Evolutionary conservation across 768 basidiomycete species (phyloP).

Genomic region (Exidia glandulosa): DNA sequence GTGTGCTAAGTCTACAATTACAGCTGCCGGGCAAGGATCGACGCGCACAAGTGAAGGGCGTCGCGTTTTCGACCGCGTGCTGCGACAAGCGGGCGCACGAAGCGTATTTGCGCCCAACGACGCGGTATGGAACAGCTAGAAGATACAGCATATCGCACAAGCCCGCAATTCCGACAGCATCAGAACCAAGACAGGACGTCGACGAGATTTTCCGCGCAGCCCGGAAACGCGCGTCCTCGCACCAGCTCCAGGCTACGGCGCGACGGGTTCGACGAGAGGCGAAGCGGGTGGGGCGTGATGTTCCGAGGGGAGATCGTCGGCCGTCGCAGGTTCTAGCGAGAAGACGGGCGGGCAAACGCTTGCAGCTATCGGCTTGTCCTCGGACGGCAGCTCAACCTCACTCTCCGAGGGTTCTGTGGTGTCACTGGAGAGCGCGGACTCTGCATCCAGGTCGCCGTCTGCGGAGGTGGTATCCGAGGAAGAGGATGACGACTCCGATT

Average conservation of each 20-base stretch:
- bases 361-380: not conserved
- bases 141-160: not conserved
- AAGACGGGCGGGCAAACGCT: not conserved
- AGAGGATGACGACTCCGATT: constrained; percentile 12
- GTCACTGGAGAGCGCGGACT: not conserved
- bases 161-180: no score
- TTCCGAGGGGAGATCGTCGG: not conserved
- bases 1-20: not conserved
- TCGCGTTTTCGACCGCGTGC: no score
- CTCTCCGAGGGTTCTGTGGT: not conserved
- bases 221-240: no score
- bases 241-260: not conserved
- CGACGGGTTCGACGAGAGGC: not conserved
- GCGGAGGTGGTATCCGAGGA: constrained; percentile 15
- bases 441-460: not conserved
- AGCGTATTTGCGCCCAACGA: not conserved
- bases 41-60: not conserved
- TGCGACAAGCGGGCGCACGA: no score
- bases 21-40: not conserved
- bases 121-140: not conserved
- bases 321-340: not conserved
- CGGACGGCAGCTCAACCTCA: not conserved
- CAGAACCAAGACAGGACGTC: no score
- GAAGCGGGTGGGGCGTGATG: not conserved
- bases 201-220: no score